Evolutionary conservation across 2,329 filamentous ascomycete species (phyloP), one percentile per base, ranked within the genome.

Genomic region (Calycina marina): DNA sequence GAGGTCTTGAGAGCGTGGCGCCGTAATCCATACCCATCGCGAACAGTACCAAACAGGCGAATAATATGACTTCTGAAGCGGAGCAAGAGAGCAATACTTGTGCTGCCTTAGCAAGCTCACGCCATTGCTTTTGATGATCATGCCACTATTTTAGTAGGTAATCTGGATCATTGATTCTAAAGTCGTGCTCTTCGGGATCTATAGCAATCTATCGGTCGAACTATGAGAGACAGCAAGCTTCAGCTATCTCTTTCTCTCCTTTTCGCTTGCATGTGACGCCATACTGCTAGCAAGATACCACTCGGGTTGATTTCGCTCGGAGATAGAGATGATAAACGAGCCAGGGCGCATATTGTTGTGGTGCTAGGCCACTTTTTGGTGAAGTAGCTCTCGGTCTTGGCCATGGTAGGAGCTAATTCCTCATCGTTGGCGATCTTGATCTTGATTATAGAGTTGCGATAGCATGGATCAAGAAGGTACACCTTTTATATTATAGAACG

Each of bases 391-490:
- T 30, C 5, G 12, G 12, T n/a, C n/a, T n/a, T 12, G 28, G 28
- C 18, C n/a, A 22, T 6, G n/a, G n/a, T n/a, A n/a, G 17, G 28
- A 15, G 12, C 8, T 12, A 15, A 10, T 5, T 31, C 18, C 5
- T 8, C 11, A 11, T 31, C n/a, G 6, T 31, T 18, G 6, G 18
- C 15, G n/a, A 31, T 31, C 14, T 20, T 31, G 6, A 20, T 18
- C 17, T 22, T 31, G 18, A 31, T 31, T 14, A 31, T 6, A 5
- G 6, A 10, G 6, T 15, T 31, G 11, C 29, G 29, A 14, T 6
- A 10, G 6, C 29, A 11, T 6, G 29, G 29, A 31, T 31, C 18
- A 10, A 31, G 29, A 31, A 22, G 18, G 22, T 31, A 14, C 18
- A 9, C 14, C 10, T 11, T 18, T 11, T 20, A 31, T 9, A 31